These are phyloP conservation scores for Strobilomyces echinocephalus DNA, from an alignment of 768 basidiomycete genomes.

Conservation along the genomic window DNA sequence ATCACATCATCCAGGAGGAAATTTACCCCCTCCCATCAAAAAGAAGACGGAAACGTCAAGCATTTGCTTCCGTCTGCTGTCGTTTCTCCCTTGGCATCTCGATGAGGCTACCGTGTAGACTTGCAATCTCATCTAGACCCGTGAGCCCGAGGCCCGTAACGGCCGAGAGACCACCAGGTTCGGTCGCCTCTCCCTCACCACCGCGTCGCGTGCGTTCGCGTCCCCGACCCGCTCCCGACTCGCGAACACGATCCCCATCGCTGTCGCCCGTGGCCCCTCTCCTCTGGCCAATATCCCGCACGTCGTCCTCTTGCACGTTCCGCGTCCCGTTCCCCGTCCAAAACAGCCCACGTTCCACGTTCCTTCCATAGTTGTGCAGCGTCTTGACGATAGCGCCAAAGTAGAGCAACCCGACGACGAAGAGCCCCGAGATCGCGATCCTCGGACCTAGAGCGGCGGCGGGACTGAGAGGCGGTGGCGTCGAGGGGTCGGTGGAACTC, in stretches of 20 bases:
- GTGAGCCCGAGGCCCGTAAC: constrained; percentile 27
- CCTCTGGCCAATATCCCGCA: constrained; percentile 2
- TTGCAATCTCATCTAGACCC: constrained; percentile 17
- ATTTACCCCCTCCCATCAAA: too few relatives aligned
- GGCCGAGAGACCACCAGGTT: constrained; percentile 20
- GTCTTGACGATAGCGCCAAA: constrained; percentile 58
- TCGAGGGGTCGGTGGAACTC: constrained; percentile 36
- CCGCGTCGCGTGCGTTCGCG: constrained; percentile 7
- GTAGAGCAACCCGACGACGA: constrained; percentile 57
- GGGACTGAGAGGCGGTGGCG: constrained; percentile 34
- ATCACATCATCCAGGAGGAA: too few relatives aligned
- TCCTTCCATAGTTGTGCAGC: constrained; percentile 52
- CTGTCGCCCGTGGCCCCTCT: background rate
- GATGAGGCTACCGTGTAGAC: constrained; percentile 1
- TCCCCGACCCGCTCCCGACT: constrained; percentile 6
- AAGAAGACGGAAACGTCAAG: background rate
- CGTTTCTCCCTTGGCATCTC: constrained; percentile 16
- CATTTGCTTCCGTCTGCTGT: background rate
- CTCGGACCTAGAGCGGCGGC: constrained; percentile 47
- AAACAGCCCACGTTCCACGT: background rate
- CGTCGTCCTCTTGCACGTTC: background rate
- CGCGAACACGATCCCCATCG: background rate
- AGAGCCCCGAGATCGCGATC: constrained; percentile 48
- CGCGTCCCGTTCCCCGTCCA: background rate
- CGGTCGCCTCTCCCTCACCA: constrained; percentile 5